Evolutionary conservation across 345 rosid genomes (phyloP).

Genomic region (Melastoma malabathricum): DNA sequence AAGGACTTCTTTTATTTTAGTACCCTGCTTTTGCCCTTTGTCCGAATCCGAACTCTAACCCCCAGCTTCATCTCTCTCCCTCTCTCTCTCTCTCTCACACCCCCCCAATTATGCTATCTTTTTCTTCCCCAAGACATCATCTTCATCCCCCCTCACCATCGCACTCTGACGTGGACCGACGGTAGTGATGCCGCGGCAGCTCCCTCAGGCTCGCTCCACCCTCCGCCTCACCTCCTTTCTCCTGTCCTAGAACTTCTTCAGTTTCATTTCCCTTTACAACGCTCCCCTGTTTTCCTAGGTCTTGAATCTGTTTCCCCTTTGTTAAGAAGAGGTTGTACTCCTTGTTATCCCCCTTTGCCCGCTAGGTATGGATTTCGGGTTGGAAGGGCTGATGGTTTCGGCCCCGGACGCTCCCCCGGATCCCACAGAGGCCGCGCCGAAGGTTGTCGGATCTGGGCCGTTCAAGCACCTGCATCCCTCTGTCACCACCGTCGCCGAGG

Average conservation of each 20-base stretch:
- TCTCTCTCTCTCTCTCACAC: not conserved
- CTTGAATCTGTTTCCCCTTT: not conserved
- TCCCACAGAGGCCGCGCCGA: too few relatives aligned
- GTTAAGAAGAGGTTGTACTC: not conserved
- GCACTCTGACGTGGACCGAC: too few relatives aligned
- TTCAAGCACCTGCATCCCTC: conserved; percentile 38
- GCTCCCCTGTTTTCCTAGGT: not conserved
- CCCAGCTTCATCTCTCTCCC: not conserved
- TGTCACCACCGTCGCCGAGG: conserved; percentile 16
- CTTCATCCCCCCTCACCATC: too few relatives aligned
- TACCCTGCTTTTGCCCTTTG: not conserved
- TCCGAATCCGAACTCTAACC: not conserved
- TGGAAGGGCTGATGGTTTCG: conserved; percentile 34
- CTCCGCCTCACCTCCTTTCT: not conserved
- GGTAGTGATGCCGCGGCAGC: too few relatives aligned
- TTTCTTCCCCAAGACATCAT: conserved; percentile 8
- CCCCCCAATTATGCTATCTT: conserved; percentile 23
- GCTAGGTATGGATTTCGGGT: conserved; percentile 37
- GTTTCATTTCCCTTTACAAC: conserved; percentile 2
- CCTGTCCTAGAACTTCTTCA: not conserved
- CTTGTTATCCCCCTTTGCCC: conserved; percentile 4
- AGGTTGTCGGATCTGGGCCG: conserved; percentile 36
- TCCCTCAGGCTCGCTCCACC: not conserved
- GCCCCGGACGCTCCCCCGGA: too few relatives aligned
- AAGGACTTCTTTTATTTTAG: not conserved